Evolutionary conservation across 1,284 basidiomycete genomes (phyloP), one percentile per base, ranked within the genome.

Genomic region (Leccinum brunneo-olivaceum): DNA sequence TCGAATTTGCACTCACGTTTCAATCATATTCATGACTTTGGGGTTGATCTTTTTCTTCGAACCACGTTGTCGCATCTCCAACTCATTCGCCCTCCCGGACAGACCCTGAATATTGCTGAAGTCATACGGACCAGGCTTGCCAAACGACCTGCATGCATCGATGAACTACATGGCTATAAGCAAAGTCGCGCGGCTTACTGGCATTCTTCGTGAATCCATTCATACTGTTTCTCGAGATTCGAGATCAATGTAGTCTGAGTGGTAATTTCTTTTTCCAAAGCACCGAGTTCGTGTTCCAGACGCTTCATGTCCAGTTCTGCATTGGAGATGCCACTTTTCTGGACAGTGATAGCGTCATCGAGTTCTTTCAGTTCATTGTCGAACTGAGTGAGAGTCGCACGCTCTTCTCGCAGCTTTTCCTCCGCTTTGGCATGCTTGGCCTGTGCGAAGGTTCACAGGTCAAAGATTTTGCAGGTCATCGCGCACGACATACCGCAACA

Each of bases 41-140:
- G 86, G 85, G 58, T 98, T 98, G 53, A 98, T 78, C 65, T 95
- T 96, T 70, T 93, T 92, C 67, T 90, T 91, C 81, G 93, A 84
- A 25, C 84, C 81, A 56, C 84, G 85, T 58, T 92, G 90, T 48
- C 84, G 76, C 37, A 80, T 73, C 55, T 91, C 84, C 15, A 98
- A 75, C 59, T 91, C 87, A 33, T 74, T 72, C 34, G 85, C 86
- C 54, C 82, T 82, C 35, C 78, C 71, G 44, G 77, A 72, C 49
- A 90, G 70, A 44, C 76, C 71, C 6, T 47, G 62, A 37, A 94
- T 78, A 59, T 96, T 81, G 51, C 63, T 61, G 62, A 97, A 98
- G 61, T 97, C 88, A 64, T 92, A 99, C 14, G 77, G 79, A 9
- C 88, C 88, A 1, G 73, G 57, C 62, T 90, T 83, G 34, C 93